Conservation (phyloP, 106 monocot genomes). For the Dendrobium catenatum region DNA sequence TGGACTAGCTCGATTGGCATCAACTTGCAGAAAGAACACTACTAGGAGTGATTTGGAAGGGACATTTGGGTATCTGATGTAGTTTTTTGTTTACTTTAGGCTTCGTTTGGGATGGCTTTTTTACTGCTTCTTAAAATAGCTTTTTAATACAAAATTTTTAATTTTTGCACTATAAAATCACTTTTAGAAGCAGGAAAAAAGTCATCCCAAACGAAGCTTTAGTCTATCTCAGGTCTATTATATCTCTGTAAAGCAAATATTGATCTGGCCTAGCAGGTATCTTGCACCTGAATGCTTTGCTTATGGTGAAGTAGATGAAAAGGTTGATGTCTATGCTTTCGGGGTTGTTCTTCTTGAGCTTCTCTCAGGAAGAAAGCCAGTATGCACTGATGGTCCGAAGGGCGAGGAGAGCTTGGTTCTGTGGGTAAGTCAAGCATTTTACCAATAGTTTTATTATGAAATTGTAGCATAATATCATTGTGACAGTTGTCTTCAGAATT, state of each 20-base stretch:
- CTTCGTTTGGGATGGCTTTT: too few relatives aligned
- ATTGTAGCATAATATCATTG: neutral
- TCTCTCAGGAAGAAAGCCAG: conserved; percentile 72
- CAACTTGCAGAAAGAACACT: conserved; percentile 13
- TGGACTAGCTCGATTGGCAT: conserved; percentile 64
- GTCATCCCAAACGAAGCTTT: too few relatives aligned
- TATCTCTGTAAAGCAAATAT: neutral
- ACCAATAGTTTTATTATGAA: neutral
- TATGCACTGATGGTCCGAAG: conserved; percentile 38
- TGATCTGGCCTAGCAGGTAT: conserved; percentile 32
- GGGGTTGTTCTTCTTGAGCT: conserved; percentile 93
- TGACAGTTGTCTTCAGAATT: neutral
- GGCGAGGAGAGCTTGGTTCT: conserved; percentile 70
- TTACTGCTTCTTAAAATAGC: too few relatives aligned
- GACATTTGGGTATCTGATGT: conserved; percentile 77
- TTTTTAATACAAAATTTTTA: too few relatives aligned
- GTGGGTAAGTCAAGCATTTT: conserved; percentile 45
- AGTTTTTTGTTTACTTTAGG: neutral
- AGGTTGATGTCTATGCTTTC: conserved; percentile 85
- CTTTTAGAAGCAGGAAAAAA: too few relatives aligned
- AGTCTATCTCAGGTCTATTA: neutral
- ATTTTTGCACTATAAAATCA: too few relatives aligned
- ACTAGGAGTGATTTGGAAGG: conserved; percentile 72
- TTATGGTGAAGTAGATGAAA: conserved; percentile 72
- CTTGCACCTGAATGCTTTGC: conserved; percentile 88